phyloP scores from a whole-genome alignment of 2,329 filamentous ascomycete genomes.

The Hymenoscyphus occultus region DNA sequence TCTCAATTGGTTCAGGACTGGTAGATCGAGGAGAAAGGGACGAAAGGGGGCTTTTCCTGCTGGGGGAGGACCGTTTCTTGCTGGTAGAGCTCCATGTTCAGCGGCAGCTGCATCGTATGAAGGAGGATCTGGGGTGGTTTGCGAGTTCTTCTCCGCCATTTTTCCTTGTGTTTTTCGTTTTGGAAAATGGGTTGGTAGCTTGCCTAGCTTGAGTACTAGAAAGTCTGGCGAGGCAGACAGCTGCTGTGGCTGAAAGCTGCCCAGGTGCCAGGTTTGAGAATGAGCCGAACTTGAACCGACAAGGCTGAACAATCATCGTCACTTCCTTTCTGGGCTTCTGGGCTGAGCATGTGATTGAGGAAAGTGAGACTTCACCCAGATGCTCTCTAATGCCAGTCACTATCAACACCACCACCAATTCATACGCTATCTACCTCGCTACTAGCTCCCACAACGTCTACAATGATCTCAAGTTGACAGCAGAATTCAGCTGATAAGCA shows the following conservation, averaged over 20 bases:
- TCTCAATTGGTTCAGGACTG: conserved; percentile 73
- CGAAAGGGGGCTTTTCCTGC: conserved; percentile 34
- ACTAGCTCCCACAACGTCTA: background rate
- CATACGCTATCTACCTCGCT: background rate
- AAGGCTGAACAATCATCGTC: conserved; percentile 6
- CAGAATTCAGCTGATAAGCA: conserved; percentile 14
- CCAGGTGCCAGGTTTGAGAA: background rate
- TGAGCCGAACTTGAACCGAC: background rate
- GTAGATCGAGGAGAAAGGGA: conserved; percentile 71
- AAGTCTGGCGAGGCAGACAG: background rate
- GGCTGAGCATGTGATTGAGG: conserved; percentile 14
- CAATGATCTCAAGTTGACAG: conserved; percentile 1
- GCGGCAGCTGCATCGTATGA: conserved; percentile 29
- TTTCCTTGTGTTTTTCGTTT: background rate
- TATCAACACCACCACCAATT: background rate
- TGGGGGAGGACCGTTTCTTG: conserved; percentile 20
- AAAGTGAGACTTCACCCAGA: conserved; percentile 1
- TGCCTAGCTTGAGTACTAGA: background rate
- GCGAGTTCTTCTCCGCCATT: conserved; percentile 11
- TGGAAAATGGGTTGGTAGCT: background rate
- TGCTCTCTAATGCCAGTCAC: background rate
- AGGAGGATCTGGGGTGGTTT: conserved; percentile 21
- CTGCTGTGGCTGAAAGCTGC: background rate
- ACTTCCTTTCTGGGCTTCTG: background rate
- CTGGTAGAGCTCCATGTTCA: conserved; percentile 28